A percentile compares a stretch with the other conserved stretches of the same genome.
These are phyloP conservation scores for Peronospora destructor DNA, from an alignment of 352 stramenopile genomes.

Conservation along the genomic window DNA sequence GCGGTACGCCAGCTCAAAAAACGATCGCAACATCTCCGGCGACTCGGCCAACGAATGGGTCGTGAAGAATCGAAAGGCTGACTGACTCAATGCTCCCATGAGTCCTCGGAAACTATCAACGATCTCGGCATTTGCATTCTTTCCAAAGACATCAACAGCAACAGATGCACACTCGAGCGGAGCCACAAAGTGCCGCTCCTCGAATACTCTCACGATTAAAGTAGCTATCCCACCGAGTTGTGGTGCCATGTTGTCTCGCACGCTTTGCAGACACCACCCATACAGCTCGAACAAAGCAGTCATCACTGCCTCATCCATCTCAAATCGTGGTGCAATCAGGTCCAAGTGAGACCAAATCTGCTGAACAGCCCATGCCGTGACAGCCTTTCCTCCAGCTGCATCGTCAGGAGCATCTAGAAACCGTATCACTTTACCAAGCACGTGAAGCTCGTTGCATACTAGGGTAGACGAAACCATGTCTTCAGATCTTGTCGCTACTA, in stretches of 20 bases:
- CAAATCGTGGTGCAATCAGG: conserved; percentile 35
- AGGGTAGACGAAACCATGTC: conserved; percentile 16
- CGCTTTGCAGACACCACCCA: conserved; percentile 64
- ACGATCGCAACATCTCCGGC: conserved; percentile 52
- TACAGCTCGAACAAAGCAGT: conserved; percentile 60
- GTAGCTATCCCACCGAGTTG: conserved; percentile 45
- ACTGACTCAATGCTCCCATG: conserved; percentile 51
- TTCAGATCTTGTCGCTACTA: conserved; percentile 16
- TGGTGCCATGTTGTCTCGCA: conserved; percentile 46
- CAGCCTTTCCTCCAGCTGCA: conserved; percentile 35
- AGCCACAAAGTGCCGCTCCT: conserved; percentile 43
- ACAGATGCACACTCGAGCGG: conserved; percentile 62
- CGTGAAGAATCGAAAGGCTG: conserved; percentile 61
- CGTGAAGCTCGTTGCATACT: conserved; percentile 56
- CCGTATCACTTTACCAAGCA: conserved; percentile 55
- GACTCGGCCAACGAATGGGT: conserved; percentile 48
- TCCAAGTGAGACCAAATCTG: conserved; percentile 55
- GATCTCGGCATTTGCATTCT: conserved; percentile 33
- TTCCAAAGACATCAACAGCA: conserved; percentile 64
- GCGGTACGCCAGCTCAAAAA: conserved; percentile 64
- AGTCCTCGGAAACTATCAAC: conserved; percentile 48
- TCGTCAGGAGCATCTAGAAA: conserved; percentile 58
- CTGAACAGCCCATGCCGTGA: conserved; percentile 45
- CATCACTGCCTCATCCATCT: conserved; percentile 39
- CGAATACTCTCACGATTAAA: conserved; percentile 56